phyloP scores from a whole-genome alignment of 192 early-diverging fungal species.

The Coemansia sp. region DNA sequence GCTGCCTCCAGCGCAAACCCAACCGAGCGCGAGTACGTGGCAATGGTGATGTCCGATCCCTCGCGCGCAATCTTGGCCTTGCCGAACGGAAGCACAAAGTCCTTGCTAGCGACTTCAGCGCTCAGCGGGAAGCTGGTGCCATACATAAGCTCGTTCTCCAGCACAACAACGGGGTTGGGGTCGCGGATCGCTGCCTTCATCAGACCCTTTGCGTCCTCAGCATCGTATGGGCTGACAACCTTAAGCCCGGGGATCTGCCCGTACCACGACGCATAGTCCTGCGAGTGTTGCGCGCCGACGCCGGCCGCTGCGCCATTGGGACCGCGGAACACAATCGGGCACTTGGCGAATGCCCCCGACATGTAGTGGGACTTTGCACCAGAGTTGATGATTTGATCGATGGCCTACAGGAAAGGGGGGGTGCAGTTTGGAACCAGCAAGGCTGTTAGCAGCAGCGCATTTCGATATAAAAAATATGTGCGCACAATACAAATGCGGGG shows the following conservation, averaged over 20 bases:
- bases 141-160: constrained; percentile 99
- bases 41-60: constrained; percentile 88
- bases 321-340: constrained; percentile 98
- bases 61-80: constrained; percentile 90
- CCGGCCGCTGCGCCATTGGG: constrained; percentile 98
- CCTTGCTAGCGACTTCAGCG: constrained; percentile 68
- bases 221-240: constrained; percentile 93
- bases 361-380: constrained; percentile 98
- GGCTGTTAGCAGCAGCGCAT: background rate
- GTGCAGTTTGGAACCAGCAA: background rate
- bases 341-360: constrained; percentile 83
- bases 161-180: constrained; percentile 93
- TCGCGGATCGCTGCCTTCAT: constrained; percentile 98
- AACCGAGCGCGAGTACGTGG: constrained; percentile 89
- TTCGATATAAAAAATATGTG: background rate
- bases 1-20: constrained; percentile 86
- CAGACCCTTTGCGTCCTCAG: constrained; percentile 96
- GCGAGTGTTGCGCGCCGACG: constrained; percentile 98
- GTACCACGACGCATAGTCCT: constrained; percentile 98
- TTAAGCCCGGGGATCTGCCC: constrained; percentile 95
- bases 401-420: constrained; percentile 55
- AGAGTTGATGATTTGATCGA: constrained; percentile 99
- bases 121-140: constrained; percentile 83
- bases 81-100: constrained; percentile 90
- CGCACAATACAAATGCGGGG: background rate